Percentiles rank a stretch among this genome's conserved stretches.
These are phyloP conservation scores for Trametopsis cervina DNA, from an alignment of 768 basidiomycete genomes.

Conservation along the genomic window DNA sequence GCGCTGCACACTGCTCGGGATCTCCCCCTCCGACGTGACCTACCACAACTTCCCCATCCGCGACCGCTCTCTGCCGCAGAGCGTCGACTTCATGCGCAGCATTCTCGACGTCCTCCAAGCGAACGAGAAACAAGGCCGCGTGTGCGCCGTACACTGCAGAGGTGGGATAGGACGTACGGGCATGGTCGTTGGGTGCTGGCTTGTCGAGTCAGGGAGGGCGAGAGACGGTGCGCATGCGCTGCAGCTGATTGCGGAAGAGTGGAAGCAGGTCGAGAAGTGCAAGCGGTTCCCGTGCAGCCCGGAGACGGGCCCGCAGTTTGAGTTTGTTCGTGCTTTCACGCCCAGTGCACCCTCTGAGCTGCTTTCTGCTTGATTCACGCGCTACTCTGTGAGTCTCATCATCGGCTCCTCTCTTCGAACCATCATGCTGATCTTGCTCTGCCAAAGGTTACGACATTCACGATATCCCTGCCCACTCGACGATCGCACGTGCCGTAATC, in stretches of 20 bases:
- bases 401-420: no score
- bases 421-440: background rate
- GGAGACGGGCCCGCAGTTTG: constrained; percentile 73
- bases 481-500: no score
- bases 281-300: constrained; percentile 69
- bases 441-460: background rate
- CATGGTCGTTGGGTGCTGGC: constrained; percentile 67
- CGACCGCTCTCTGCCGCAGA: constrained; percentile 62
- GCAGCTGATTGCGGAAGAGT: constrained; percentile 56
- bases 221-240: constrained; percentile 60
- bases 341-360: no score
- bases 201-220: constrained; percentile 59
- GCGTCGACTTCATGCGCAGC: constrained; percentile 46
- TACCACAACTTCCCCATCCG: constrained; percentile 78
- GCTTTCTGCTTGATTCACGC: background rate
- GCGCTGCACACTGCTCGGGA: constrained; percentile 48
- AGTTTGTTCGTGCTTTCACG: constrained; percentile 59
- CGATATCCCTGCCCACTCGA: no score
- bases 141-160: constrained; percentile 71
- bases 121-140: constrained; percentile 50
- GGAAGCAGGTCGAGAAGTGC: constrained; percentile 75
- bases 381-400: no score
- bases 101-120: constrained; percentile 55
- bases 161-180: constrained; percentile 71
- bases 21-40: constrained; percentile 49